These are phyloP conservation scores for Ceriops zippeliana DNA, from an alignment of 345 rosid genomes.

Conservation along the genomic window DNA sequence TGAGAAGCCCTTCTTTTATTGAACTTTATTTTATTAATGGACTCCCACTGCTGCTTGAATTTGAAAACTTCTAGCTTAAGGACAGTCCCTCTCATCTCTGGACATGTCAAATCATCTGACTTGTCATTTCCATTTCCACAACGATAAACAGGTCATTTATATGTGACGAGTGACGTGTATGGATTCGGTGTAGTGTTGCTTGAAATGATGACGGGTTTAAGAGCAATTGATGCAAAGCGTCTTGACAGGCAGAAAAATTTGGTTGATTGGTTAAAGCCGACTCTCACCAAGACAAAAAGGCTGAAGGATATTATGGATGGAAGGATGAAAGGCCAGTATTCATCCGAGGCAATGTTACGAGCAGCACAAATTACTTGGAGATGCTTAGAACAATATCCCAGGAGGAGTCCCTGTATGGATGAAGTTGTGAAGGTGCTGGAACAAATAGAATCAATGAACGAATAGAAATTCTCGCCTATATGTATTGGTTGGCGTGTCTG, in stretches of 20 bases:
- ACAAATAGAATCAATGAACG: conserved; percentile 35
- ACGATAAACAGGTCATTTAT: conserved; percentile 41
- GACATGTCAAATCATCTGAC: too few relatives aligned
- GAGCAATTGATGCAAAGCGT: conserved; percentile 40
- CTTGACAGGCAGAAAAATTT: conserved; percentile 40
- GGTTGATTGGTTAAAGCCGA: conserved; percentile 53
- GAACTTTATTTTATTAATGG: too few relatives aligned
- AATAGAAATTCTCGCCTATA: background rate
- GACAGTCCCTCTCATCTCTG: too few relatives aligned
- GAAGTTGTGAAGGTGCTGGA: conserved; percentile 53
- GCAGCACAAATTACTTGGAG: conserved; percentile 39
- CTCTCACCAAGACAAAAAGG: conserved; percentile 35
- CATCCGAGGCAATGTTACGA: conserved; percentile 38
- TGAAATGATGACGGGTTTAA: conserved; percentile 50
- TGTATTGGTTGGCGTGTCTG: too few relatives aligned
- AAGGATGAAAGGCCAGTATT: conserved; percentile 51
- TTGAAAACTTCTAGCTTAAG: too few relatives aligned
- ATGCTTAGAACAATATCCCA: conserved; percentile 46
- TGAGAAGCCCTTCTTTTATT: too few relatives aligned
- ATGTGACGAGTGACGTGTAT: conserved; percentile 65
- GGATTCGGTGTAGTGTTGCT: conserved; percentile 65
- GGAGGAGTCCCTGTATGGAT: conserved; percentile 50
- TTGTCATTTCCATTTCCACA: too few relatives aligned
- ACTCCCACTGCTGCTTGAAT: too few relatives aligned
- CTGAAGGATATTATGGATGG: conserved; percentile 41